Evolutionary conservation across 2,329 filamentous ascomycete species (phyloP), one percentile per base, ranked within the genome.

Genomic region (Ramularia collo-cygni): DNA sequence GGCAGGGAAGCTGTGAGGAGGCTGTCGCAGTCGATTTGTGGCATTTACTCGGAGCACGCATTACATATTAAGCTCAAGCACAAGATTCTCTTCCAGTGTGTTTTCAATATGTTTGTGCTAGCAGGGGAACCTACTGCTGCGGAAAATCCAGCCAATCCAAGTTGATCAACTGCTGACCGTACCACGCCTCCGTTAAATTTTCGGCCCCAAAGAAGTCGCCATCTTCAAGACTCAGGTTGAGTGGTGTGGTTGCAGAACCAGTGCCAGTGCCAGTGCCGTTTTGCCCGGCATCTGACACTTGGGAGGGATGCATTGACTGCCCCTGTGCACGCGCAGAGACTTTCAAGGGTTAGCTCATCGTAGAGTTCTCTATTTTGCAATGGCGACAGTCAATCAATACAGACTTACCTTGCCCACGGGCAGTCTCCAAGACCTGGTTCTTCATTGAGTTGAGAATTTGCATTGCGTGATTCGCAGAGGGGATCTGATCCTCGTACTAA

Each of bases 141-240:
- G 48, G 43, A 16, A 46, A 37, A 15, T 54, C 51, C 4, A 54
- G 40, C 49, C 49, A 54, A 29, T 54, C 51, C 38, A 54, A 38
- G 28, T 52, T 54, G 32, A 51, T 36, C 24, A 54, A 19, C 28
- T 54, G 51, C 31, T 54, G 51, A 12, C 51, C 51, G 28, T 47
- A 54, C 51, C 51, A 54, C 4, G 51, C 45, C 13, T 52, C 47
- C 3, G 47, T 47, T 21, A 54, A 49, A 28, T 47, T 51, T 18
- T 53, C 51, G n/a, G 48, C 44, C 16, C 47, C 43, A 28, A 48
- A 50, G n/a, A 52, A 29, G 8, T 52, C 47, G 12, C 43, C 28
- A 18, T 50, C 47, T 35, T 52, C 50, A n/a, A 48, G 36, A 18
- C 29, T 38, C 21, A 49, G 33, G n/a, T 45, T 31, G 4, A 16